Conservation (phyloP, 2,329 filamentous ascomycete genomes). For the Monosporascus sp. region DNA sequence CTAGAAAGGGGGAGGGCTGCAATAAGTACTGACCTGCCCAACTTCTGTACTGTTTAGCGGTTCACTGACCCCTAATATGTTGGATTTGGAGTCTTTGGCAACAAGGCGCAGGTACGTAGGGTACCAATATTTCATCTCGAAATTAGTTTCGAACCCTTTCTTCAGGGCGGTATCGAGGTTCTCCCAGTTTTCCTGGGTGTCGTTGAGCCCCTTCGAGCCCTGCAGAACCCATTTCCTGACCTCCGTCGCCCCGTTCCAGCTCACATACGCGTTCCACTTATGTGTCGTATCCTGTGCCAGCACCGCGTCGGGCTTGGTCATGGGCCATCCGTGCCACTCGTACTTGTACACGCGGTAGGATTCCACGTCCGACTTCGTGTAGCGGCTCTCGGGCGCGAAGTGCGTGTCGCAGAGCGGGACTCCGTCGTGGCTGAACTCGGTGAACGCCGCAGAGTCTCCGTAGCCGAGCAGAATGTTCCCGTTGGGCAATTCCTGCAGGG, state of each 20-base stretch:
- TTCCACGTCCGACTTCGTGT: constrained; percentile 13
- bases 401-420: constrained; percentile 16
- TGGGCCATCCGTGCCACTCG: constrained; percentile 20
- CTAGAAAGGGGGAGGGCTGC: neutral
- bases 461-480: constrained; percentile 39
- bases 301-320: constrained; percentile 9
- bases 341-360: constrained; percentile 25
- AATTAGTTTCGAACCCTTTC: constrained; percentile 32
- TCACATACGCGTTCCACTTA: constrained; percentile 29
- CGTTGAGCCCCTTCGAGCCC: constrained; percentile 22
- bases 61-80: constrained; percentile 10
- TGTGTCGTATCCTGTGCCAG: constrained; percentile 13
- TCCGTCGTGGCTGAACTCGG: constrained; percentile 21
- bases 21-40: constrained; percentile 7
- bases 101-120: constrained; percentile 12
- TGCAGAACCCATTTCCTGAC: constrained; percentile 33
- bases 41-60: constrained; percentile 6
- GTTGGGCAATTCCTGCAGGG: constrained; percentile 35
- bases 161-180: constrained; percentile 14
- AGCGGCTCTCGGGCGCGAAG: constrained; percentile 14
- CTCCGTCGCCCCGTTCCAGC: constrained; percentile 31
- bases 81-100: constrained; percentile 8
- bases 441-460: constrained; percentile 25
- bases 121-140: constrained; percentile 15
- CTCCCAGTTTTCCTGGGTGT: constrained; percentile 15